Conservation (phyloP, 805 yeast species). For the Metschnikowia gruessii region DNA sequence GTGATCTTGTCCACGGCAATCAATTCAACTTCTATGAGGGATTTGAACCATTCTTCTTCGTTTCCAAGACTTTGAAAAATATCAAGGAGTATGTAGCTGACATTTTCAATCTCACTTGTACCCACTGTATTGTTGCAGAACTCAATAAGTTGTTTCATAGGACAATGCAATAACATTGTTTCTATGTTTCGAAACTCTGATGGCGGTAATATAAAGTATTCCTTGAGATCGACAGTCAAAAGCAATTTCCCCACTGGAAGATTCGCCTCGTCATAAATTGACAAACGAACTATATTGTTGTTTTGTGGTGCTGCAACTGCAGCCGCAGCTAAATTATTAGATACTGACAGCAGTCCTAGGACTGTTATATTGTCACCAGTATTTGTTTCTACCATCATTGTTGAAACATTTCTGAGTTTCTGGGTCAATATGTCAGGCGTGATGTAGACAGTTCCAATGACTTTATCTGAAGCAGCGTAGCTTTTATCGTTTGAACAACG, state of each 20-base stretch:
- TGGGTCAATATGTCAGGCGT: constrained; percentile 50
- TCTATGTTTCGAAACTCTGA: constrained; percentile 60
- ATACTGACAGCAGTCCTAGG: constrained; percentile 13
- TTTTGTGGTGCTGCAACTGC: constrained; percentile 12
- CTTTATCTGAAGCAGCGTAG: constrained; percentile 35
- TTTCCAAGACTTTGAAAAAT: constrained; percentile 67
- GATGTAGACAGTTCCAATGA: constrained; percentile 52
- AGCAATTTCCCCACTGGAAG: constrained; percentile 57
- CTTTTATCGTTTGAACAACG: constrained; percentile 25
- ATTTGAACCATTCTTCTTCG: constrained; percentile 71
- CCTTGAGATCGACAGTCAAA: constrained; percentile 47
- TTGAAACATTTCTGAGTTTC: constrained; percentile 30
- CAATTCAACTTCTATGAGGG: constrained; percentile 67
- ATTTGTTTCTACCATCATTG: constrained; percentile 32
- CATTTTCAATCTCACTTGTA: constrained; percentile 48
- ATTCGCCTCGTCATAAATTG: constrained; percentile 41
- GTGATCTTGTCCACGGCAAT: constrained; percentile 45
- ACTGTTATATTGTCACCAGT: constrained; percentile 24
- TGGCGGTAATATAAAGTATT: constrained; percentile 59
- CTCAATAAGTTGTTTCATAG: constrained; percentile 50
- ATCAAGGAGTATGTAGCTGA: constrained; percentile 61
- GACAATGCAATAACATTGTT: constrained; percentile 52
- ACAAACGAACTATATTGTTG: constrained; percentile 43
- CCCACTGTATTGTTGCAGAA: constrained; percentile 42
- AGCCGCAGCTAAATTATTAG: constrained; percentile 10